Percentiles rank a stretch among this genome's conserved stretches.
phyloP scores from a whole-genome alignment of 2,329 filamentous ascomycete species.

The Zalaria sp. region DNA sequence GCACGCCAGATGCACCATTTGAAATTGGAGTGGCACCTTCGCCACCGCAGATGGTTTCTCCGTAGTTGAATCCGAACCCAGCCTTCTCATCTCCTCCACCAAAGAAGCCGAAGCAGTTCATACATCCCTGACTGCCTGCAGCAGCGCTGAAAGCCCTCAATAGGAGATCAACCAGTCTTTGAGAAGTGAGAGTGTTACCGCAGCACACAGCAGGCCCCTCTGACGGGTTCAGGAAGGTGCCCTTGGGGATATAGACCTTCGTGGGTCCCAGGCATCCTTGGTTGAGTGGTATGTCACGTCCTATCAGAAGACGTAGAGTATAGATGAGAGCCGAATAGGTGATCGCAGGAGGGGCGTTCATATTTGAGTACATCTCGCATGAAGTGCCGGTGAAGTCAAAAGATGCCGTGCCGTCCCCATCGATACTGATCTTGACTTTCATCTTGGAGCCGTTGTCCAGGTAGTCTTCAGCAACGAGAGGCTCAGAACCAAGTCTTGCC shows the following conservation, averaged over 20 bases:
- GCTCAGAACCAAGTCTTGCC: neutral
- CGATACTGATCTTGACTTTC: neutral
- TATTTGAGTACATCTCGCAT: constrained; percentile 3
- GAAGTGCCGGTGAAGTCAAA: neutral
- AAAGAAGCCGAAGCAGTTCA: constrained; percentile 68
- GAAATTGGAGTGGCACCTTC: constrained; percentile 54
- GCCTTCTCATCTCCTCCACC: constrained; percentile 47
- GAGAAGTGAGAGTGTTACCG: constrained; percentile 59
- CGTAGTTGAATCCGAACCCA: constrained; percentile 59
- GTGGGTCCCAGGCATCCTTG: constrained; percentile 70
- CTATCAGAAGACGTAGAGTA: constrained; percentile 49
- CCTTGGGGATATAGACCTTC: constrained; percentile 56
- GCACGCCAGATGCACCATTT: constrained; percentile 55
- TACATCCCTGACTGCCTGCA: constrained; percentile 60
- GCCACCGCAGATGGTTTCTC: constrained; percentile 60
- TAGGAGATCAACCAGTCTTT: constrained; percentile 65
- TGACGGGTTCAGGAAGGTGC: constrained; percentile 57
- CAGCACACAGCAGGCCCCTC: constrained; percentile 63
- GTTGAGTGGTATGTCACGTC: constrained; percentile 64
- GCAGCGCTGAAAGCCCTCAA: constrained; percentile 61
- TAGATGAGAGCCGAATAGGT: constrained; percentile 52
- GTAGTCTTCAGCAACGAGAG: neutral
- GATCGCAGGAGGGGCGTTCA: constrained; percentile 60
- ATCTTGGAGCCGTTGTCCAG: neutral
- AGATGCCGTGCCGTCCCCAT: neutral